These are phyloP conservation scores for Hypericum androsaemum DNA, from an alignment of 345 rosid genomes.

Conservation along the genomic window DNA sequence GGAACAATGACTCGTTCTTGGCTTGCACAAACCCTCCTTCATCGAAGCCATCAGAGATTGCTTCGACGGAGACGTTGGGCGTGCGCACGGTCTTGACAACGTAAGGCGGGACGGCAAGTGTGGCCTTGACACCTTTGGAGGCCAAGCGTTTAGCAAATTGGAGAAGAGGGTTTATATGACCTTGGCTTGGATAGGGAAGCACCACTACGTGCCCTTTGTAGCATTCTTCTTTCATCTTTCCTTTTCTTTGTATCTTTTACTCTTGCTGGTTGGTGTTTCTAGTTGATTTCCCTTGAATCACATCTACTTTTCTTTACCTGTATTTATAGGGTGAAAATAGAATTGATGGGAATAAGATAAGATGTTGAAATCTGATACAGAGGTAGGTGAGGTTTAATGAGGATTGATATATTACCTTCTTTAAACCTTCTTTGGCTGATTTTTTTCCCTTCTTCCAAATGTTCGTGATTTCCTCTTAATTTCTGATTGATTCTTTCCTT, in stretches of 20 bases:
- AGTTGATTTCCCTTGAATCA: too few species aligned
- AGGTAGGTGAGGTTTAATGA: too few species aligned
- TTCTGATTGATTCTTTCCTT: too few species aligned
- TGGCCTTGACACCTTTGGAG: constrained; percentile 52
- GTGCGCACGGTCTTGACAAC: constrained; percentile 34
- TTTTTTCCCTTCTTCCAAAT: too few species aligned
- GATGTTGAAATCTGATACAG: too few species aligned
- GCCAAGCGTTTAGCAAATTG: constrained; percentile 63
- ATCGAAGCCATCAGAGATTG: constrained; percentile 75
- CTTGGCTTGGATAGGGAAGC: constrained; percentile 68
- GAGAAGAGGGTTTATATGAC: constrained; percentile 74
- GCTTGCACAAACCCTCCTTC: constrained; percentile 39
- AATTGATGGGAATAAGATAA: too few species aligned
- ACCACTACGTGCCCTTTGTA: constrained; percentile 38
- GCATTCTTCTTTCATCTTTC: constrained; percentile 21
- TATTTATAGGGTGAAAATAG: too few species aligned
- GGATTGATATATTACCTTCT: too few species aligned
- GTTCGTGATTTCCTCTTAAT: too few species aligned
- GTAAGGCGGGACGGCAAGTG: constrained; percentile 62
- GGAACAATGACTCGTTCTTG: constrained; percentile 23
- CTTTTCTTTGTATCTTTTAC: neutral
- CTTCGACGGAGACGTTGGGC: constrained; percentile 32
- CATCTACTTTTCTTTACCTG: too few species aligned
- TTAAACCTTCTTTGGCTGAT: too few species aligned
- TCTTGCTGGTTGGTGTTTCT: too few species aligned